A percentile compares a stretch with the other conserved stretches of the same genome.
Evolutionary conservation across 108 stramenopile species (phyloP).

Genomic region (Conticribra guillardii): DNA sequence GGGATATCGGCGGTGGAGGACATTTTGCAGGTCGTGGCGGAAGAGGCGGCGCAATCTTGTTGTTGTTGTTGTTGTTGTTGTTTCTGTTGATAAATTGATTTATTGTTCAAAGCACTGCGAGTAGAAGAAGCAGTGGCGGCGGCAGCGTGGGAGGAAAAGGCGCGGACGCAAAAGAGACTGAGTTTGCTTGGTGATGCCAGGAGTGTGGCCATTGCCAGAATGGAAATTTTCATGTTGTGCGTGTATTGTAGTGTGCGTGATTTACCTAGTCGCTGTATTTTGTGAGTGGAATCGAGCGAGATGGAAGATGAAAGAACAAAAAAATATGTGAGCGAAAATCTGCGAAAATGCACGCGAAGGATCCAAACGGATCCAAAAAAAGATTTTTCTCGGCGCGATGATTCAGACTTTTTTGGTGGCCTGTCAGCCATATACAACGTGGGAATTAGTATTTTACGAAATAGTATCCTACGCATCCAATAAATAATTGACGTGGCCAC

Average conservation of each 20-base stretch:
- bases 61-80: neutral
- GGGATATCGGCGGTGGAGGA: constrained; percentile 13
- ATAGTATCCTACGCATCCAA: no score
- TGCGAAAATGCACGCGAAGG: no score
- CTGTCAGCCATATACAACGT: no score
- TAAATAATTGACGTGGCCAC: no score
- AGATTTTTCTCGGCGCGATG: no score
- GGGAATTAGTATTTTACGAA: no score
- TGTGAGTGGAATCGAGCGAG: neutral
- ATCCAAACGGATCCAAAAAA: no score
- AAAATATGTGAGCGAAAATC: no score
- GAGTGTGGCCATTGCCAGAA: constrained; percentile 36
- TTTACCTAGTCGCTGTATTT: neutral
- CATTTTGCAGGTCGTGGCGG: constrained; percentile 6
- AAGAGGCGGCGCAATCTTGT: neutral
- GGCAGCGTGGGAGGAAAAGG: constrained; percentile 27
- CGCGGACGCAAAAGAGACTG: constrained; percentile 13
- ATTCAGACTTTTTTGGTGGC: no score
- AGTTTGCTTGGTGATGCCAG: constrained; percentile 11
- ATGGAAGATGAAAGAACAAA: neutral
- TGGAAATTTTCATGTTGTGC: constrained; percentile 29
- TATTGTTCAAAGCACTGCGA: no score
- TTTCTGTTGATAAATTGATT: neutral
- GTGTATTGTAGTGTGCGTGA: neutral
- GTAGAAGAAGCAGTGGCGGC: constrained; percentile 7